Evolutionary conservation across 345 rosid genomes (phyloP).

Genomic region (Gossypium australe): DNA sequence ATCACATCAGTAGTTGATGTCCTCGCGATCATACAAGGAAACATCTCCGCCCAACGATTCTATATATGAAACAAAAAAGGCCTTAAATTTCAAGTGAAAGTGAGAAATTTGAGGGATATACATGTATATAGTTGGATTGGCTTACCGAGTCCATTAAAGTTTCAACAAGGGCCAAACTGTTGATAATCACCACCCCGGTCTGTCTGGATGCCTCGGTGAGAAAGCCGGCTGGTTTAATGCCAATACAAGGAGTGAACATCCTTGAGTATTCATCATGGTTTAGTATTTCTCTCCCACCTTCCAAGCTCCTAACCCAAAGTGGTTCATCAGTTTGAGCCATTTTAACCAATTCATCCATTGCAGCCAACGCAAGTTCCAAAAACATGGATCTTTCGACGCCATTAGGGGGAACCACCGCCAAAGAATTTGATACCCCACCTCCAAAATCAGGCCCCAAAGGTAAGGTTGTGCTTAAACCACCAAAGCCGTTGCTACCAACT

Average conservation of each 20-base stretch:
- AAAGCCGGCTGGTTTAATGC: slow-evolving; percentile 64
- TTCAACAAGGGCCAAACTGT: slow-evolving; percentile 84
- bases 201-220: slow-evolving; percentile 83
- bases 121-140: not conserved
- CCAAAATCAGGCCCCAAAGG: slow-evolving; percentile 52
- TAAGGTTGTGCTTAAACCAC: slow-evolving; percentile 36
- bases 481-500: slow-evolving; percentile 61
- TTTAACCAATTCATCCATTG: slow-evolving; percentile 86
- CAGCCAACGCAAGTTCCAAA: slow-evolving; percentile 73
- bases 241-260: slow-evolving; percentile 58
- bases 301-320: slow-evolving; percentile 64
- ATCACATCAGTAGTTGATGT: slow-evolving; percentile 71
- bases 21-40: slow-evolving; percentile 82
- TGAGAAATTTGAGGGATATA: slow-evolving; percentile 2
- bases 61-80: slow-evolving; percentile 14
- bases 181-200: slow-evolving; percentile 77
- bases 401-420: slow-evolving; percentile 32
- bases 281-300: slow-evolving; percentile 52
- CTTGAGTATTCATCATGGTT: slow-evolving; percentile 69
- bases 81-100: not conserved
- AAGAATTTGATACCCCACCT: slow-evolving; percentile 37
- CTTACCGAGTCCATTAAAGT: slow-evolving; percentile 94
- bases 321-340: slow-evolving; percentile 73
- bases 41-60: slow-evolving; percentile 99
- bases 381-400: slow-evolving; percentile 61